Percentiles rank a stretch among this genome's conserved stretches.
These are phyloP conservation scores for Solanum phureja DNA, from an alignment of 257 asterid species.

Conservation along the genomic window DNA sequence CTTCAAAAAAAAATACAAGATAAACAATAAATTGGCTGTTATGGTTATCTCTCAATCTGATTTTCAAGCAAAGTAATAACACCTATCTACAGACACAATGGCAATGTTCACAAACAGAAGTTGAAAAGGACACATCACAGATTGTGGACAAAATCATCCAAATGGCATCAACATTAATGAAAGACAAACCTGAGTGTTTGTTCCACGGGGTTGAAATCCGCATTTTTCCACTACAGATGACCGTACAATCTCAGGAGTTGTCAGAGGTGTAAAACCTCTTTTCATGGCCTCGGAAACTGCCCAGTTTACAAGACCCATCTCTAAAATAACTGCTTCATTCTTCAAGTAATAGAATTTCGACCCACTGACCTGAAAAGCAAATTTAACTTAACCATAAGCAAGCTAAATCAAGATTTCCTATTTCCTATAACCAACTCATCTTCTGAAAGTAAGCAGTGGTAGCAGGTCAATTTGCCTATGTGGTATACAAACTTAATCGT, in stretches of 20 bases:
- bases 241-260: constrained; percentile 87
- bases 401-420: neutral
- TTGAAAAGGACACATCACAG: neutral
- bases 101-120: neutral
- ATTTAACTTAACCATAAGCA: neutral
- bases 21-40: neutral
- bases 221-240: constrained; percentile 94
- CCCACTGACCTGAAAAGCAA: constrained; percentile 63
- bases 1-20: neutral
- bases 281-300: constrained; percentile 86
- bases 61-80: neutral
- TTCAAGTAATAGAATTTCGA: constrained; percentile 93
- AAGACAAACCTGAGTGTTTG: constrained; percentile 80
- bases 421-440: neutral
- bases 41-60: neutral
- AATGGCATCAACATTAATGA: neutral
- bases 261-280: constrained; percentile 83
- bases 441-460: neutral
- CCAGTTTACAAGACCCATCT: constrained; percentile 92
- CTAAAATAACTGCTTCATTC: constrained; percentile 90
- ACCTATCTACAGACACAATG: neutral
- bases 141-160: neutral
- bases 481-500: neutral
- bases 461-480: neutral
- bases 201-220: constrained; percentile 97